Conservation (phyloP, 2,329 filamentous ascomycete species). For the Penicillium sp. region DNA sequence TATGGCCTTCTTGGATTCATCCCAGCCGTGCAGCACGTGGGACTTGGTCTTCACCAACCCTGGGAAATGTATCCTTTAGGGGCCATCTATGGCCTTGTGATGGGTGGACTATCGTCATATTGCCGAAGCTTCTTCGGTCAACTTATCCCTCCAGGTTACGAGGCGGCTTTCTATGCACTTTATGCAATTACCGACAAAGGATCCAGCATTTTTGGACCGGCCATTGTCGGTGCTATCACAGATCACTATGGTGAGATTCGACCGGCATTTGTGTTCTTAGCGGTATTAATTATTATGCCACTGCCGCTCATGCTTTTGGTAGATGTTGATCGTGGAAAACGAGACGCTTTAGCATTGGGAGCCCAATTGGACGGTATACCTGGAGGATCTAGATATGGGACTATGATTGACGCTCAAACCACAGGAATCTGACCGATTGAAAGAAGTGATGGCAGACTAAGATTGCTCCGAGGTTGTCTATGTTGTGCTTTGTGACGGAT, state of each 20-base stretch:
- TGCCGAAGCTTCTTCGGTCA: constrained; percentile 91
- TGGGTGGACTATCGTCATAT: constrained; percentile 89
- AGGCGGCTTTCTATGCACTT: constrained; percentile 92
- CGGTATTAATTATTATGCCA: constrained; percentile 77
- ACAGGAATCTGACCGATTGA: background rate
- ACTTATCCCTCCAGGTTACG: constrained; percentile 87
- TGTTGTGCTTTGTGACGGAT: too few relatives aligned
- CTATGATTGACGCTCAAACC: constrained; percentile 12
- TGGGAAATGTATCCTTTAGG: constrained; percentile 97
- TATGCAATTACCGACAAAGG: constrained; percentile 99
- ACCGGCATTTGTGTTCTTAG: constrained; percentile 89
- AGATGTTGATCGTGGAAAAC: constrained; percentile 74
- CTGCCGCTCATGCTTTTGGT: constrained; percentile 82
- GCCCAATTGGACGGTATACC: constrained; percentile 45
- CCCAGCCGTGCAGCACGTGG: constrained; percentile 71
- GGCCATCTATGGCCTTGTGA: constrained; percentile 85
- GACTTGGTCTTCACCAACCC: constrained; percentile 83
- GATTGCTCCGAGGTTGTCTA: too few relatives aligned
- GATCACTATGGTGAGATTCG: constrained; percentile 78
- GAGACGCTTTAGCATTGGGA: constrained; percentile 65
- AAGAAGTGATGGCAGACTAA: background rate
- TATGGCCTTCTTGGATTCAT: constrained; percentile 89
- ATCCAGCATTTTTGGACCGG: constrained; percentile 87
- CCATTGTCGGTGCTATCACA: constrained; percentile 89
- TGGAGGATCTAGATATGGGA: constrained; percentile 27